phyloP scores from a whole-genome alignment of 2,329 filamentous ascomycete species.

The Pseudocercospora eumusae region DNA sequence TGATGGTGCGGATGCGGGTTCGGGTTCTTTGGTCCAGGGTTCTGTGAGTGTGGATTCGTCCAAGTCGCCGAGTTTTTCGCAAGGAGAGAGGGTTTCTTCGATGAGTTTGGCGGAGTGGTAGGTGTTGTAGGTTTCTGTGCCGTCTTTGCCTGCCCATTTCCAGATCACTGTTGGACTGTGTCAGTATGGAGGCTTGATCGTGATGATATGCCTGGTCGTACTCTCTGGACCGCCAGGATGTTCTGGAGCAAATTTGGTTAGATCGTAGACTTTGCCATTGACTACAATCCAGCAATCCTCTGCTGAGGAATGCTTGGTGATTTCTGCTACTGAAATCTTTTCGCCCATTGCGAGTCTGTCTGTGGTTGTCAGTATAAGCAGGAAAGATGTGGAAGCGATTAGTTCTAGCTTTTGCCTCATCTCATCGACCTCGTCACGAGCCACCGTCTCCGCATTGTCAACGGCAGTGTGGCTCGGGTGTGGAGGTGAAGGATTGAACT shows the following conservation, averaged over 20 bases:
- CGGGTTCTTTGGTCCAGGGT: constrained; percentile 35
- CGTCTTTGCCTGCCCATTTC: constrained; percentile 57
- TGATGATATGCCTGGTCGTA: constrained; percentile 25
- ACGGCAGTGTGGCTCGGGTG: constrained; percentile 2
- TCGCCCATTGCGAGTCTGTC: neutral
- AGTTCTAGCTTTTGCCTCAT: constrained; percentile 14
- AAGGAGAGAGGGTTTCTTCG: constrained; percentile 45
- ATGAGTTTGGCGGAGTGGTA: constrained; percentile 52
- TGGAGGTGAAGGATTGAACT: neutral
- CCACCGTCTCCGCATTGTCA: constrained; percentile 3
- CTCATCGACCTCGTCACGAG: constrained; percentile 11
- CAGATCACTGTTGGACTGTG: constrained; percentile 45
- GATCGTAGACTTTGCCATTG: constrained; percentile 66
- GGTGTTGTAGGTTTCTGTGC: constrained; percentile 56
- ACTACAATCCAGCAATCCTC: constrained; percentile 65
- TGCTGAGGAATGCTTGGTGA: constrained; percentile 38
- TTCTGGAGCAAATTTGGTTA: constrained; percentile 65
- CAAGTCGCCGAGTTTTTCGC: constrained; percentile 45
- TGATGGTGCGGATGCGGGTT: constrained; percentile 27
- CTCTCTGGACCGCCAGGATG: constrained; percentile 62
- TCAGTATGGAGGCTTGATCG: neutral
- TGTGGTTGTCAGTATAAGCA: constrained; percentile 12
- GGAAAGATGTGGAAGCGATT: constrained; percentile 12
- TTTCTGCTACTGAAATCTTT: constrained; percentile 33
- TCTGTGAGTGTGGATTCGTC: constrained; percentile 37